A percentile compares a stretch with the other conserved stretches of the same genome.
phyloP scores from a whole-genome alignment of 129 eudicot species.

The Scalesia atractyloides region DNA sequence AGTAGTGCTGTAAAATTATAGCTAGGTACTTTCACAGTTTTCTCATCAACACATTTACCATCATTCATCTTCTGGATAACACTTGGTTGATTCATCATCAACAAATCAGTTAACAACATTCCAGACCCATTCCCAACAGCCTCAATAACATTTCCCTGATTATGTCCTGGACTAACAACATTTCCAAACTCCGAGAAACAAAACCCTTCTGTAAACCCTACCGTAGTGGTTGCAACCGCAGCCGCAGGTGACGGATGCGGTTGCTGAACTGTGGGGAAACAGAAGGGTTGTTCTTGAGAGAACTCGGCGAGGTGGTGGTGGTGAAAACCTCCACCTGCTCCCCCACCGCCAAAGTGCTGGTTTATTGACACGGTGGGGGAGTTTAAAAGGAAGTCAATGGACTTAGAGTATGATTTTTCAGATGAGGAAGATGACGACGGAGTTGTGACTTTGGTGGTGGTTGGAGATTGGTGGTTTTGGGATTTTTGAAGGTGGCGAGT shows the following conservation, averaged over 20 bases:
- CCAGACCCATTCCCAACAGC: constrained; percentile 32
- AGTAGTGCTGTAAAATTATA: background rate
- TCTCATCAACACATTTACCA: constrained; percentile 44
- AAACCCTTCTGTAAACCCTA: constrained; percentile 43
- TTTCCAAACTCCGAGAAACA: constrained; percentile 40
- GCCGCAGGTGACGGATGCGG: background rate
- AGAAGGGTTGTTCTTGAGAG: constrained; percentile 50
- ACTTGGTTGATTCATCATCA: constrained; percentile 43
- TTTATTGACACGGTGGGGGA: constrained; percentile 86
- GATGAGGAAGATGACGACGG: constrained; percentile 75
- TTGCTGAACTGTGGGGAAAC: constrained; percentile 33
- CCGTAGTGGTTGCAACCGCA: background rate
- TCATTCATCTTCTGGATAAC: constrained; percentile 9
- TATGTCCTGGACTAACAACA: background rate
- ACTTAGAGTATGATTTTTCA: constrained; percentile 59
- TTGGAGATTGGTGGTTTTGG: constrained; percentile 38
- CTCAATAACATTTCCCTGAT: constrained; percentile 19
- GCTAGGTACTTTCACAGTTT: constrained; percentile 30
- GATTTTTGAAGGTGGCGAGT: constrained; percentile 57
- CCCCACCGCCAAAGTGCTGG: constrained; percentile 25
- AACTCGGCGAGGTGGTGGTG: background rate
- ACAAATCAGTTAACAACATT: constrained; percentile 37
- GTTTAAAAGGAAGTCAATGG: constrained; percentile 42
- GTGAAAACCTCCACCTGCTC: background rate
- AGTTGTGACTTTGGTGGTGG: constrained; percentile 23